Percentiles rank a stretch among this genome's conserved stretches.
These are phyloP conservation scores for Hydrangea macrophylla DNA, from an alignment of 148 eudicot species.

Conservation along the genomic window DNA sequence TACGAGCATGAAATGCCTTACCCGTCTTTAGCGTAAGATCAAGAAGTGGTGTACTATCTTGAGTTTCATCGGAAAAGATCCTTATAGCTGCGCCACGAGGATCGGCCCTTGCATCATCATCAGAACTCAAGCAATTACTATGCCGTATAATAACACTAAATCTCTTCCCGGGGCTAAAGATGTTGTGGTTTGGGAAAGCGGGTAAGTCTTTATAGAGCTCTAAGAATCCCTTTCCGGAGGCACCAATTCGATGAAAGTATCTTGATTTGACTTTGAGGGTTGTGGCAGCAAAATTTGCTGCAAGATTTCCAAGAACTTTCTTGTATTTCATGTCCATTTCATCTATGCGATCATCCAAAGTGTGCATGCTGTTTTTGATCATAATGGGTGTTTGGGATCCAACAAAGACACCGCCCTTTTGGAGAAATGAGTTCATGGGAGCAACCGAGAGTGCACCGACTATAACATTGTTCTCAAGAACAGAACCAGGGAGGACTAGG, in stretches of 20 bases:
- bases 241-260: conserved; percentile 20
- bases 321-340: conserved; percentile 7
- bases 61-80: not conserved
- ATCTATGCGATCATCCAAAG: not conserved
- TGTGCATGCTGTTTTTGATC: not conserved
- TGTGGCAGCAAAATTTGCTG: conserved; percentile 17
- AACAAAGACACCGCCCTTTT: conserved; percentile 3
- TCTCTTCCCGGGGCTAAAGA: conserved; percentile 15
- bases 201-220: conserved; percentile 10
- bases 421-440: not conserved
- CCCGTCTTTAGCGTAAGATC: not conserved
- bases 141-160: conserved; percentile 10
- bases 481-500: not conserved
- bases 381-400: not conserved
- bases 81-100: conserved; percentile 16
- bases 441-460: not conserved
- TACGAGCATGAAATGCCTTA: not conserved
- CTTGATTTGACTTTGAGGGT: conserved; percentile 16
- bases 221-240: conserved; percentile 14
- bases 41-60: not conserved
- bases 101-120: conserved; percentile 21
- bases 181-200: not conserved
- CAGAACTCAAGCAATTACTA: conserved; percentile 17
- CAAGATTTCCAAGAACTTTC: conserved; percentile 13
- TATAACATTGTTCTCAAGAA: not conserved